Evolutionary conservation across 2,329 filamentous ascomycete species (phyloP).

Genomic region (Plenodomus biglobosus): DNA sequence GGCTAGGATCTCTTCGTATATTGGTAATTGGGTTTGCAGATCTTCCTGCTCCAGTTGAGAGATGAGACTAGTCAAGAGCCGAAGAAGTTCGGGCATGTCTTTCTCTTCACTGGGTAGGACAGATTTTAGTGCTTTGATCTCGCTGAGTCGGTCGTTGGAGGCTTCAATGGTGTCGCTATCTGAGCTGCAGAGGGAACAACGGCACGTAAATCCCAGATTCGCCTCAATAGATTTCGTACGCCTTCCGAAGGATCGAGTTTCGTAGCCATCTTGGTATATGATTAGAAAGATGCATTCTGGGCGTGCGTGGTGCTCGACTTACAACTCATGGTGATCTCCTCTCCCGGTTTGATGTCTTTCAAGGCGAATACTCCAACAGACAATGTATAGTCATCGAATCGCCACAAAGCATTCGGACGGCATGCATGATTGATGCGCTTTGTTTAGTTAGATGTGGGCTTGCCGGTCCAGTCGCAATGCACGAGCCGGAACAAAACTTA

Average conservation of each 20-base stretch:
- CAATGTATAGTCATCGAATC: constrained; percentile 35
- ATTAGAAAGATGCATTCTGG: not conserved
- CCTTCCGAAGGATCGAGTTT: constrained; percentile 12
- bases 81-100: constrained; percentile 24
- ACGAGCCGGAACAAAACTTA: constrained; percentile 12
- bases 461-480: not conserved
- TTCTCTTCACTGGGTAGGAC: constrained; percentile 23
- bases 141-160: constrained; percentile 30
- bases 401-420: constrained; percentile 37
- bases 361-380: constrained; percentile 33
- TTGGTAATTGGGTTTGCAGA: constrained; percentile 23
- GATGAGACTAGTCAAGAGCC: constrained; percentile 28
- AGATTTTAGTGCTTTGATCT: constrained; percentile 30
- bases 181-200: constrained; percentile 33
- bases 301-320: constrained; percentile 1
- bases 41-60: constrained; percentile 30
- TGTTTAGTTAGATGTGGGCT: constrained; percentile 2
- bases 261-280: constrained; percentile 28
- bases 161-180: constrained; percentile 9
- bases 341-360: constrained; percentile 27
- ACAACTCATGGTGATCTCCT: constrained; percentile 39
- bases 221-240: constrained; percentile 23
- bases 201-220: constrained; percentile 36
- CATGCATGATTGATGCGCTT: constrained; percentile 42
- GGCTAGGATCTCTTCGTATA: constrained; percentile 38